Base-by-base conservation (phyloP, 2,329 filamentous ascomycete species). In the Cryphonectria carpinicola region DNA sequence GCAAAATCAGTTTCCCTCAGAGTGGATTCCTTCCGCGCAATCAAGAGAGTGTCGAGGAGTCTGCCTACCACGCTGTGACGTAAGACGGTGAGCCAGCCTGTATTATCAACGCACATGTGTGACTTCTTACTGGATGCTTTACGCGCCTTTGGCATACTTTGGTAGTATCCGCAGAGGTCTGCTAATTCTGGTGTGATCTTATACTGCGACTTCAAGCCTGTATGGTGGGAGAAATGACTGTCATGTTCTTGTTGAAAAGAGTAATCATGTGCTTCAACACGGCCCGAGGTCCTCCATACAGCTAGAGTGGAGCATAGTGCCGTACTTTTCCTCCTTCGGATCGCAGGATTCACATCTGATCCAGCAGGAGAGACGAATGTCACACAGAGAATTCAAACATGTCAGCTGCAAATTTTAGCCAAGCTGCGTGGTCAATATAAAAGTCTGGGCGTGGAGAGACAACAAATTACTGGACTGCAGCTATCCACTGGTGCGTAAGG, bases 51-150 rank as follows among this genome's bases (percentile, higher is more conserved):
- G 28, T 32, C 54, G 54, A 17, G 25, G 54, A 17, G 25, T 5
- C 54, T 58, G 54, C 54, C 54, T 58, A 58, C 54, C 54, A 58
- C 14, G 54, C 54, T 58, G 54, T 58, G 54, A 58, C 54, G 54
- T 35, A 17, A 32, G 54, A 58, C 54, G 13, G 54, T 58, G 13
- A 58, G 54, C 54, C 4, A 32, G 4, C 13, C 14, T 58, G 14
- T 58, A 5, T 19, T 17, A 32, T 19, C 4, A 32, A 58, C 54
- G 54, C 14, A 14, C 25, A 58, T 32, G 25, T 35, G 28, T 17
- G 14, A n/a, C 25, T 17, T 58, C 28, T 58, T 58, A 58, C 54
- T 58, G 54, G 54, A 19, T 58, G 13, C 14, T 58, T 58, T 32
- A 17, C 28, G 54, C 46, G 28, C 25, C 14, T 32, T 32, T 35